These are phyloP conservation scores for Obelidium mucronatum DNA, from an alignment of 192 early-diverging fungal genomes.

Conservation along the genomic window DNA sequence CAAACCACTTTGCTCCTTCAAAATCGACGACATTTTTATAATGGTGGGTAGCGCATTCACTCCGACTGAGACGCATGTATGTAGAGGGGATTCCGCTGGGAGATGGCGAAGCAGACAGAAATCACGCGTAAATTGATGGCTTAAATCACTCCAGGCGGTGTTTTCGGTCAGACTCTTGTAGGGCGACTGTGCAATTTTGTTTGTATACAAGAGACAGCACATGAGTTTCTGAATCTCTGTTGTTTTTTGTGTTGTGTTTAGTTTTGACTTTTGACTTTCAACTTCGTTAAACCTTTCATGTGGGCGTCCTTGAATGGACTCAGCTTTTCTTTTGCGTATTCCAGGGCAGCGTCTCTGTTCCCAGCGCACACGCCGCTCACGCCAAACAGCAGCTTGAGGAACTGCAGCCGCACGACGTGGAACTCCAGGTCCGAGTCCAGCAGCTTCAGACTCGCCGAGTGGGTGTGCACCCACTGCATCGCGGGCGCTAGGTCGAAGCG, in stretches of 20 bases:
- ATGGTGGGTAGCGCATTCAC: slow-evolving; percentile 90
- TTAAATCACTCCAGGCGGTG: slow-evolving; percentile 64
- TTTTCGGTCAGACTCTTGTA: slow-evolving; percentile 66
- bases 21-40: slow-evolving; percentile 86
- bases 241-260: not conserved
- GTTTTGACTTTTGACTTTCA: not conserved
- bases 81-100: slow-evolving; percentile 76
- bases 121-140: slow-evolving; percentile 74
- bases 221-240: slow-evolving; percentile 66
- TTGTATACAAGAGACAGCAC: slow-evolving; percentile 55
- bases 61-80: slow-evolving; percentile 72
- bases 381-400: slow-evolving; percentile 74
- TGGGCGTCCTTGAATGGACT: slow-evolving; percentile 67
- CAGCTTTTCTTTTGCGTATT: slow-evolving; percentile 79
- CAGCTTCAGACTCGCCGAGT: slow-evolving; percentile 63
- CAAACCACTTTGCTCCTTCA: slow-evolving; percentile 79
- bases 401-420: slow-evolving; percentile 79
- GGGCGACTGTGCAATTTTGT: slow-evolving; percentile 52
- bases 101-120: slow-evolving; percentile 81
- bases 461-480: slow-evolving; percentile 75
- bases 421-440: slow-evolving; percentile 82
- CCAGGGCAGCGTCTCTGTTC: slow-evolving; percentile 65
- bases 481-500: slow-evolving; percentile 68
- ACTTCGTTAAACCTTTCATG: slow-evolving; percentile 60
- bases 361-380: not conserved